These are phyloP conservation scores for Colletotrichum zoysiae DNA, from an alignment of 2,329 filamentous ascomycete species.

Conservation along the genomic window DNA sequence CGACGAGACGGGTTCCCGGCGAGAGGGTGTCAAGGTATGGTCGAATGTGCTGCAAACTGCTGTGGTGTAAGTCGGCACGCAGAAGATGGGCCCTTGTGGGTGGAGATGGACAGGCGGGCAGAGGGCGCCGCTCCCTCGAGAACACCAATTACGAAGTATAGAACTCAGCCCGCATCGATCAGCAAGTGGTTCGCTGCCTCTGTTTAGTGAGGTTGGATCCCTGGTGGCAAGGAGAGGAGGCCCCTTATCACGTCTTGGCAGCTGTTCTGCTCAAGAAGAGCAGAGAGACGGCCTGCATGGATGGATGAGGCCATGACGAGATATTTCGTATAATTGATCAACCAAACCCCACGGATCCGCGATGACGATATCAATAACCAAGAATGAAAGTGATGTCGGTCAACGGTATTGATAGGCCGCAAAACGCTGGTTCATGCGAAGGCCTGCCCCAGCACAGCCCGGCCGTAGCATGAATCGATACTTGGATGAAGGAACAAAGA, in stretches of 20 bases:
- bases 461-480: conserved; percentile 6
- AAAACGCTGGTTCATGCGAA: conserved; percentile 18
- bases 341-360: conserved; percentile 19
- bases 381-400: background rate
- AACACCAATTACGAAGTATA: background rate
- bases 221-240: background rate
- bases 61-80: background rate
- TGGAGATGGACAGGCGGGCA: conserved; percentile 13
- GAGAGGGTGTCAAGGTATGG: conserved; percentile 6
- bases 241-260: conserved; percentile 31
- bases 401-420: conserved; percentile 10
- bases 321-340: conserved; percentile 5
- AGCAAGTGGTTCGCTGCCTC: conserved; percentile 2
- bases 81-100: background rate
- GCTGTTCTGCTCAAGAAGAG: background rate
- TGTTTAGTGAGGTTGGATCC: conserved; percentile 14
- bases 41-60: background rate
- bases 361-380: conserved; percentile 15
- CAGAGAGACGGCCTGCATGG: background rate
- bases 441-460: conserved; percentile 28
- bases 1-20: conserved; percentile 19
- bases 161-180: conserved; percentile 6
- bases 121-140: conserved; percentile 22
- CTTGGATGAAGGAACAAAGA: too few species aligned
- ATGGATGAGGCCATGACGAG: conserved; percentile 12